A percentile compares a stretch with the other conserved stretches of the same genome.
Evolutionary conservation across 495 filamentous ascomycete genomes (phyloP).

Genomic region (Aspergillus wentii): DNA sequence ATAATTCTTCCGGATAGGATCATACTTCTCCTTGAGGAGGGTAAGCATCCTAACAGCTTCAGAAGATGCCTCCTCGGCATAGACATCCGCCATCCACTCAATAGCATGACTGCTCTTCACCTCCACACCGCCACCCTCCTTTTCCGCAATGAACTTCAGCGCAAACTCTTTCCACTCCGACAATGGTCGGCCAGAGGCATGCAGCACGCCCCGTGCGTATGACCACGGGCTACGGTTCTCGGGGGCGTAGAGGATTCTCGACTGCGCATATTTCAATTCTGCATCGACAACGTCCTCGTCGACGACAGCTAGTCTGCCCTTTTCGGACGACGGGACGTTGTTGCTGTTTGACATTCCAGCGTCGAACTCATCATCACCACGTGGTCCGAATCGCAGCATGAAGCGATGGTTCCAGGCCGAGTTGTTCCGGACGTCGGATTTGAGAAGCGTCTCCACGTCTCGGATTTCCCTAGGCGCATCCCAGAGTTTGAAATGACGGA

Average conservation of each 20-base stretch:
- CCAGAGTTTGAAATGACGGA: slow-evolving; percentile 75
- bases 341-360: slow-evolving; percentile 43
- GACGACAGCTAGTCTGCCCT: slow-evolving; percentile 38
- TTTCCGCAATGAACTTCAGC: slow-evolving; percentile 54
- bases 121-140: slow-evolving; percentile 20
- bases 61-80: slow-evolving; percentile 52
- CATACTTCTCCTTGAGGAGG: slow-evolving; percentile 77
- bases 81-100: slow-evolving; percentile 82
- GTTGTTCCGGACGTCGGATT: slow-evolving; percentile 85
- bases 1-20: slow-evolving; percentile 85
- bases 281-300: slow-evolving; percentile 61
- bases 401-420: slow-evolving; percentile 96
- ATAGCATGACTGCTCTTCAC: slow-evolving; percentile 82
- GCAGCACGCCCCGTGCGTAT: slow-evolving; percentile 74
- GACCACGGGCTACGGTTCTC: slow-evolving; percentile 95
- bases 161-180: slow-evolving; percentile 60
- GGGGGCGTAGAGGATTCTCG: slow-evolving; percentile 69
- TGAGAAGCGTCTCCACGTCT: slow-evolving; percentile 63
- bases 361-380: slow-evolving; percentile 21
- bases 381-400: slow-evolving; percentile 75
- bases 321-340: slow-evolving; percentile 33
- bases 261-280: slow-evolving; percentile 68
- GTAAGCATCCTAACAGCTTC: slow-evolving; percentile 54
- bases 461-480: slow-evolving; percentile 59
- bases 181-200: slow-evolving; percentile 55